These are phyloP conservation scores for Hericium alpestre DNA, from an alignment of 768 basidiomycete genomes.

Conservation along the genomic window DNA sequence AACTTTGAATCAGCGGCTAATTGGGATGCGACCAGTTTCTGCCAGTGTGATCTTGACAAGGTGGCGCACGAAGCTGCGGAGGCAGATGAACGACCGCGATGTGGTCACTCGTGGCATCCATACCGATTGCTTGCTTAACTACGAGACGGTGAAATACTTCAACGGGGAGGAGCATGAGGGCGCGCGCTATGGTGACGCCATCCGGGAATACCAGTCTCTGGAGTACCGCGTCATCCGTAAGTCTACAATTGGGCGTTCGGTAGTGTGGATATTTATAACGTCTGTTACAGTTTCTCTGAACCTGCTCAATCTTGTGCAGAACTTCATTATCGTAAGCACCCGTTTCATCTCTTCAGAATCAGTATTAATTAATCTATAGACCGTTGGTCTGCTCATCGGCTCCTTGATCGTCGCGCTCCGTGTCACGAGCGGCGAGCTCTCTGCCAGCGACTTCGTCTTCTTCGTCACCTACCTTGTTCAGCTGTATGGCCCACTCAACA, in stretches of 20 bases:
- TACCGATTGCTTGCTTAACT: constrained; percentile 71
- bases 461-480: constrained; percentile 79
- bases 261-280: not conserved
- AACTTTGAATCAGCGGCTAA: not conserved
- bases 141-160: constrained; percentile 84
- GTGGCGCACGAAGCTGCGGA: constrained; percentile 64
- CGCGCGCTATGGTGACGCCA: constrained; percentile 58
- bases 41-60: constrained; percentile 49
- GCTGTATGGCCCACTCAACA: constrained; percentile 67
- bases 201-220: constrained; percentile 60
- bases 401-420: constrained; percentile 67
- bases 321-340: constrained; percentile 61
- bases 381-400: constrained; percentile 71
- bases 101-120: constrained; percentile 77
- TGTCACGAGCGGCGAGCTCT: constrained; percentile 42
- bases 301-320: constrained; percentile 68
- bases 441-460: constrained; percentile 58
- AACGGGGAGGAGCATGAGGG: constrained; percentile 77
- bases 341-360: not conserved
- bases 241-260: constrained; percentile 16
- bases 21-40: constrained; percentile 25
- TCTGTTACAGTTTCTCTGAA: constrained; percentile 49
- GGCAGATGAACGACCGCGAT: constrained; percentile 76
- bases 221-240: constrained; percentile 67
- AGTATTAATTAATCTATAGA: constrained; percentile 27